Conservation (phyloP, 306 rosid species). For the Elaeagnus macrophylla region DNA sequence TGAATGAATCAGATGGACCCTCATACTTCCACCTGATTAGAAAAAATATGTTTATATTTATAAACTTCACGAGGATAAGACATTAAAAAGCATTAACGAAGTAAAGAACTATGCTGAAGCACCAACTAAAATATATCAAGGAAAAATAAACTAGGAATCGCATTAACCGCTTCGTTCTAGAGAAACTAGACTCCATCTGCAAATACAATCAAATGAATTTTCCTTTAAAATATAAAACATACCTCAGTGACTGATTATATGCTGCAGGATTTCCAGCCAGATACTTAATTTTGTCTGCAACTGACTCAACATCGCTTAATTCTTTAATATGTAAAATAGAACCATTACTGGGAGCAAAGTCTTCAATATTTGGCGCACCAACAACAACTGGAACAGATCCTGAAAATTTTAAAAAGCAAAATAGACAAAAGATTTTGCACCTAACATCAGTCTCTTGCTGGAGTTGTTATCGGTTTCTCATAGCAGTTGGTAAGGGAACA, state of each 20-base stretch:
- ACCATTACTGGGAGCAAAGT: constrained; percentile 67
- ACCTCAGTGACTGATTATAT: constrained; percentile 73
- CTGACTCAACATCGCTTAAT: constrained; percentile 49
- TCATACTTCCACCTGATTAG: constrained; percentile 85
- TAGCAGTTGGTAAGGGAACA: not conserved
- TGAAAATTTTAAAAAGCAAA: constrained; percentile 15
- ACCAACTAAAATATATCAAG: not conserved
- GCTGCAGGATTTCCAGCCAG: constrained; percentile 77
- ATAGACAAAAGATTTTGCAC: constrained; percentile 17
- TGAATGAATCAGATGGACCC: constrained; percentile 93
- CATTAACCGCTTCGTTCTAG: too few relatives aligned
- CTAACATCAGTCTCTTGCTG: not conserved
- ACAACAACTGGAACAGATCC: constrained; percentile 88
- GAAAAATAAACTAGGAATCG: too few relatives aligned
- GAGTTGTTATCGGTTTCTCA: not conserved
- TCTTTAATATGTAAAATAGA: constrained; percentile 71
- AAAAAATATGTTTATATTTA: constrained; percentile 19
- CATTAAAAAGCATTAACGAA: not conserved
- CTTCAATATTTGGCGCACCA: constrained; percentile 92
- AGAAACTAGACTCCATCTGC: not conserved
- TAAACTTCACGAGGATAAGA: constrained; percentile 1
- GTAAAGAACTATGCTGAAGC: not conserved
- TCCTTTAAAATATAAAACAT: not conserved
- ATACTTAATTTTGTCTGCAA: constrained; percentile 63
- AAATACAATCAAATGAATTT: too few relatives aligned